Base-by-base conservation (phyloP, 169 alveolate genomes). In the Cryptosporidium bovis region DNA sequence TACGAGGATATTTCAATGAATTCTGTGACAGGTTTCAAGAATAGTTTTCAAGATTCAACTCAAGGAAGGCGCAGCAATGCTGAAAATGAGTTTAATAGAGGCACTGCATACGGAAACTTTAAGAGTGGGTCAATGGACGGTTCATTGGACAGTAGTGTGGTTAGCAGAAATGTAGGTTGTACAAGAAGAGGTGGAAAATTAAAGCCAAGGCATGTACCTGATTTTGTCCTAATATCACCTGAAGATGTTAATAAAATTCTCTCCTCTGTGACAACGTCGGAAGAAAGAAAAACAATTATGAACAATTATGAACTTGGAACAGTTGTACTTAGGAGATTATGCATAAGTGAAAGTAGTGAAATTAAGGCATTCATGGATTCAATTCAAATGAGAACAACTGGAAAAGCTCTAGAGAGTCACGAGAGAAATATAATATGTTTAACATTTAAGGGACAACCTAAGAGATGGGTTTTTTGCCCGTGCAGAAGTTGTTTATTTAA, bases 301-400 rank as follows among this genome's bases (percentile, higher is more conserved):
- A 77, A 60, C 16, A 77, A 77, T 60, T 77, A 60, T 56, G 87
- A 77, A 15, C 71, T 77, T 15, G 87, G 87, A 16, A 77, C 87
- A 12, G 55, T 77, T 56, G 87, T 77, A 8, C 36, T 77, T 27
- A 56, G 87, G 18, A 77, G 87, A 64, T 13, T 77, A 8, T 77
- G 87, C 18, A 77, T 77, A 3, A 77, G 87, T 24, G 87, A 77
- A 44, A 77, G 87, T 10, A 77, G 87, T 24, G 87, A 77, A 62
- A 77, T 77, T n/a, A 77, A 77, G 15, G 87, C 87, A n/a, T 77
- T 77, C 56, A 77, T 77, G 87, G 87, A 77, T 36, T 77, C 87
- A 20, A 77, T 77, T 44, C 87, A 77, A 50, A 77, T 77, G 87
- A 77, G 87, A 77, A 77, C 87, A 12, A 77, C 87, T 4, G 87